Conservation (phyloP, 352 stramenopile species). For the Globisporangium yorkense region DNA sequence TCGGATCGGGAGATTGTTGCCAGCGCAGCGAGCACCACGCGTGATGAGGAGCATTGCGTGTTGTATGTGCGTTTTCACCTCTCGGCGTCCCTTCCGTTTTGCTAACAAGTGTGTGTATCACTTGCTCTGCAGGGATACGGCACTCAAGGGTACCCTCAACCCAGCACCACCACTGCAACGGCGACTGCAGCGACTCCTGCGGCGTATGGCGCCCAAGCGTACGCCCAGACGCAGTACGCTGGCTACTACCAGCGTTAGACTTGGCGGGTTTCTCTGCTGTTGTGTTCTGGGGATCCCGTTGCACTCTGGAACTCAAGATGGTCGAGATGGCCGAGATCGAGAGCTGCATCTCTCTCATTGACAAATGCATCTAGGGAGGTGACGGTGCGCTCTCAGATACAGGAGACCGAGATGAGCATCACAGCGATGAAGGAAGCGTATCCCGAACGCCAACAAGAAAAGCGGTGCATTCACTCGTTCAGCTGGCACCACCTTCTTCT, state of each 20-base stretch:
- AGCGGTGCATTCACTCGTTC: slow-evolving; percentile 4
- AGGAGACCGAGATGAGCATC: neutral
- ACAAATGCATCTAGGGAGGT: neutral
- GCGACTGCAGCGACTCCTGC: slow-evolving; percentile 17
- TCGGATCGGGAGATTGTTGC: slow-evolving; percentile 1
- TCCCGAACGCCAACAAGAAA: neutral
- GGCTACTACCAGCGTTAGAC: slow-evolving; percentile 42
- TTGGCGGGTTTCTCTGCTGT: neutral
- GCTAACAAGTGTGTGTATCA: neutral
- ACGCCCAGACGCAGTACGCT: slow-evolving; percentile 55
- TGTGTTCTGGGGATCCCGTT: neutral
- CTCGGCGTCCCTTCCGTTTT: too few relatives aligned
- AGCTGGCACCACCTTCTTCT: neutral
- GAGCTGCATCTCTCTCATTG: slow-evolving; percentile 4
- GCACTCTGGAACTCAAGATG: neutral
- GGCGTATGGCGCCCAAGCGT: slow-evolving; percentile 18
- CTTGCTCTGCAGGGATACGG: slow-evolving; percentile 41
- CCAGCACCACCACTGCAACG: slow-evolving; percentile 12
- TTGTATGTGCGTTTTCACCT: slow-evolving; percentile 2
- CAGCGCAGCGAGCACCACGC: slow-evolving; percentile 2
- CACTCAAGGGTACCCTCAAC: slow-evolving; percentile 39
- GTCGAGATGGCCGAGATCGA: slow-evolving; percentile 2
- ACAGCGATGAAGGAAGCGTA: neutral
- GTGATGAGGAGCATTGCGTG: slow-evolving; percentile 10
- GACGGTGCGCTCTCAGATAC: neutral